These are phyloP conservation scores for Domatiomyces globalis DNA, from an alignment of 2,329 filamentous ascomycete species.

Conservation along the genomic window DNA sequence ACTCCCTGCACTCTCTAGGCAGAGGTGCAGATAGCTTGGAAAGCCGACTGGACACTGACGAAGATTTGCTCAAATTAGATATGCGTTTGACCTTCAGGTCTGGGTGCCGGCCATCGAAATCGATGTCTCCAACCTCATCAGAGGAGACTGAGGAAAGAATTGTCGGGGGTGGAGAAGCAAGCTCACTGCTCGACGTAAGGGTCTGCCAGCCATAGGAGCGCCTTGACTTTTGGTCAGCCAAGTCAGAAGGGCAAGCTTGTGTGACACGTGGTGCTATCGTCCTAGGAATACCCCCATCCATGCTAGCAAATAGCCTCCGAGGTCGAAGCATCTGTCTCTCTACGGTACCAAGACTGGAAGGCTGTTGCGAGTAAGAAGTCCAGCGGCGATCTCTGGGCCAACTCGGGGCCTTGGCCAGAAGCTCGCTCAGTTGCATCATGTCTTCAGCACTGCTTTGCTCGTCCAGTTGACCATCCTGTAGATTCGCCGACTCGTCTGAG, in stretches of 20 bases:
- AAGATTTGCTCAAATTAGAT: conserved; percentile 5
- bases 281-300: conserved; percentile 9
- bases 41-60: not conserved
- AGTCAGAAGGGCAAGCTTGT: not conserved
- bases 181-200: conserved; percentile 11
- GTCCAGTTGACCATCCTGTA: not conserved
- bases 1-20: not conserved
- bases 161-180: conserved; percentile 1
- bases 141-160: conserved; percentile 10
- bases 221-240: not conserved
- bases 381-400: conserved; percentile 5
- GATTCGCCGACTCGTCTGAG: not conserved
- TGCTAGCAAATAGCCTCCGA: conserved; percentile 15
- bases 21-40: not conserved
- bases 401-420: not conserved
- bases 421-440: conserved; percentile 3
- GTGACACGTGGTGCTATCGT: not conserved
- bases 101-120: conserved; percentile 8
- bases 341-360: conserved; percentile 12
- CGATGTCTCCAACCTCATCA: conserved; percentile 15
- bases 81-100: conserved; percentile 10
- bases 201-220: conserved; percentile 16
- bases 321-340: conserved; percentile 12
- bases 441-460: conserved; percentile 2
- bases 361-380: conserved; percentile 9